Percentiles rank a stretch among this genome's conserved stretches.
phyloP scores from a whole-genome alignment of 2,329 filamentous ascomycete species.

The Pestalotiopsis sp. region DNA sequence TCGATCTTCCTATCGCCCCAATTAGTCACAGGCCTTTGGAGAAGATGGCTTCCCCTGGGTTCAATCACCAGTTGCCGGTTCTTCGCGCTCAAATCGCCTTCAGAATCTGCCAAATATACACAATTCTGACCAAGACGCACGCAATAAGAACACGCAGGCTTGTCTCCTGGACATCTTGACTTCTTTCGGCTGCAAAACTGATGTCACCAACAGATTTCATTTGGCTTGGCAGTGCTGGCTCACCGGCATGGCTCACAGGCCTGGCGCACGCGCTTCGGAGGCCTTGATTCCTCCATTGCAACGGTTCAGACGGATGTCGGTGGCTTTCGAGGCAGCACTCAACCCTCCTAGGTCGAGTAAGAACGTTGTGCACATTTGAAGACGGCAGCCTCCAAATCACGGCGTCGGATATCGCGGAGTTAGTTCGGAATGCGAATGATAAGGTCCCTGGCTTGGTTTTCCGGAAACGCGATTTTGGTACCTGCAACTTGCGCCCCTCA shows the following conservation, averaged over 20 bases:
- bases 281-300: background rate
- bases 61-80: background rate
- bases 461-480: background rate
- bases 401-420: background rate
- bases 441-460: background rate
- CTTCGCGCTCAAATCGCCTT: background rate
- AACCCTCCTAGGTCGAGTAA: background rate
- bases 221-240: background rate
- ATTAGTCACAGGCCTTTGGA: background rate
- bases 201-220: background rate
- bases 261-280: background rate
- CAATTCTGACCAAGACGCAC: background rate
- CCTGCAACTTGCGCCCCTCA: background rate
- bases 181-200: background rate
- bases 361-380: background rate
- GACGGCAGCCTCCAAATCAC: background rate
- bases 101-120: background rate
- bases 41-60: background rate
- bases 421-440: background rate
- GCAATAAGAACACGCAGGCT: background rate
- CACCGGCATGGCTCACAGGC: background rate
- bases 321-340: background rate
- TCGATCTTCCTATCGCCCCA: background rate
- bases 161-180: background rate
- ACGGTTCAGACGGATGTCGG: too few relatives aligned